Conservation (phyloP, 805 yeast species). For the Metschnikowia cubensis region DNA sequence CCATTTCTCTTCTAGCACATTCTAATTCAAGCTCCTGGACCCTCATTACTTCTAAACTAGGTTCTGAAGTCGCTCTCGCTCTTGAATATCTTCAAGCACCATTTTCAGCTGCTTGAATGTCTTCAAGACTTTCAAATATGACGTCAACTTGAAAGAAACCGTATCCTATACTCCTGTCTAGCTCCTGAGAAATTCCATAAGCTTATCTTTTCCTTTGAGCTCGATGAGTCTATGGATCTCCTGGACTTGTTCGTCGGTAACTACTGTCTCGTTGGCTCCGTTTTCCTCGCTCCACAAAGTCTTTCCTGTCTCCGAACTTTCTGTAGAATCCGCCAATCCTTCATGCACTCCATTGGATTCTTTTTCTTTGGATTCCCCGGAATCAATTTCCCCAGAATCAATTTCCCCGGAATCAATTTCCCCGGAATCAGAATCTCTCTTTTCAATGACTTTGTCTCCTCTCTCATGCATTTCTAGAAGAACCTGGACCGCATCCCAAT, state of each 20-base stretch:
- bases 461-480: slow-evolving; percentile 3
- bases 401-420: neutral
- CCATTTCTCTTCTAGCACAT: too few species aligned
- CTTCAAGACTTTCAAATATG: too few species aligned
- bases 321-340: neutral
- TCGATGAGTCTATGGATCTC: slow-evolving; percentile 58
- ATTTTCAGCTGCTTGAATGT: too few species aligned
- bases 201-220: slow-evolving; percentile 63
- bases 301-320: neutral
- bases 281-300: neutral
- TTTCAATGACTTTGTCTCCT: too few species aligned
- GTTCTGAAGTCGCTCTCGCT: too few species aligned
- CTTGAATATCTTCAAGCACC: too few species aligned
- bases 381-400: neutral
- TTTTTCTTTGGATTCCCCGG: neutral
- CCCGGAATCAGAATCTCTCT: neutral
- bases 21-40: too few species aligned
- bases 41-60: too few species aligned
- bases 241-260: neutral
- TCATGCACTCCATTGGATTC: neutral
- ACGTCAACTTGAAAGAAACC: too few species aligned
- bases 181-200: slow-evolving; percentile 52
- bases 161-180: too few species aligned
- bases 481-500: slow-evolving; percentile 9
- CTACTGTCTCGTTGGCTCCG: neutral